Conservation (phyloP, 345 rosid species). For the Cochlearia excelsa region DNA sequence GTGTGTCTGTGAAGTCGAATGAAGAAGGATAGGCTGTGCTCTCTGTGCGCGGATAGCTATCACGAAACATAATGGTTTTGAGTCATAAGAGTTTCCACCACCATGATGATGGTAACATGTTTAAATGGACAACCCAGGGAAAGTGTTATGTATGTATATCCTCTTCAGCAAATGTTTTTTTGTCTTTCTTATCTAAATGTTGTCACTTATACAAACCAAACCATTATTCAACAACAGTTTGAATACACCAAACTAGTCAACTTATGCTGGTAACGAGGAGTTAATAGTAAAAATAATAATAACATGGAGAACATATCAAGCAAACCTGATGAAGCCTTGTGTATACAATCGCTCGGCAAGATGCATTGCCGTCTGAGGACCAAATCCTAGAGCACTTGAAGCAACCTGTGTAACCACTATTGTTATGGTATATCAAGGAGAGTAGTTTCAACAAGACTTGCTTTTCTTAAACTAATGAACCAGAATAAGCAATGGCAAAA, state of each 20-base stretch:
- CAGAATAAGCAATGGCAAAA: conserved; percentile 12
- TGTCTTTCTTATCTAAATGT: not conserved
- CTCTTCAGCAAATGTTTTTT: conserved; percentile 3
- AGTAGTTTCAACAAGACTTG: conserved; percentile 10
- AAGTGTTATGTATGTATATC: conserved; percentile 9
- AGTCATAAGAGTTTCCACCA: not conserved
- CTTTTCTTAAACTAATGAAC: conserved; percentile 4
- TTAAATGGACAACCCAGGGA: not conserved
- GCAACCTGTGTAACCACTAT: conserved; percentile 58
- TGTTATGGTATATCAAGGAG: conserved; percentile 26
- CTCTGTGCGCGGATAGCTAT: conserved; percentile 92
- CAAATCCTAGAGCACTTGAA: conserved; percentile 89
- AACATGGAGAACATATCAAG: conserved; percentile 17
- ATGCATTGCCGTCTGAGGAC: conserved; percentile 95
- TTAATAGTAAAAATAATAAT: conserved; percentile 22
- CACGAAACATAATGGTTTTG: conserved; percentile 19
- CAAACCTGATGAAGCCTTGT: conserved; percentile 89
- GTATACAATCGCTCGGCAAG: conserved; percentile 86
- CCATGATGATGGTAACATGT: not conserved
- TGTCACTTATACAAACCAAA: conserved; percentile 11
- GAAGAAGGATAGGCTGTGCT: conserved; percentile 96
- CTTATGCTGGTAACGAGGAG: conserved; percentile 15
- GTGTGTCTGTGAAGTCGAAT: conserved; percentile 79
- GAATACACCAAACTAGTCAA: conserved; percentile 1
- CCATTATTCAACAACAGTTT: conserved; percentile 1